Percentiles rank a stretch among this genome's conserved stretches.
Evolutionary conservation across 2,329 filamentous ascomycete genomes (phyloP).

Genomic region (Nannizziopsis arthrosporioides): DNA sequence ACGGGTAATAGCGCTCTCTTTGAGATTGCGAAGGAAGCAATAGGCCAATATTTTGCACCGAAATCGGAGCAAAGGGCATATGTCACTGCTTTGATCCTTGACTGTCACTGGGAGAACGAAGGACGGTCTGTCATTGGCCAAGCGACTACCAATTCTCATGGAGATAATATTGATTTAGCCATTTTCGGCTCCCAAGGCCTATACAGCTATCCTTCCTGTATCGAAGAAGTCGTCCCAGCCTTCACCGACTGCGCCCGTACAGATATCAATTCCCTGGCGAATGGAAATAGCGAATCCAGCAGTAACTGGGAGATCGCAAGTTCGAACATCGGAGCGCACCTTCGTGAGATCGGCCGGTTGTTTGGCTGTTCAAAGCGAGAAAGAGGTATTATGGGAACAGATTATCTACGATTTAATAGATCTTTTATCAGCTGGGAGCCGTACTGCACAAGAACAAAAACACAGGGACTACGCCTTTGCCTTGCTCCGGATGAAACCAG

Average conservation of each 20-base stretch:
- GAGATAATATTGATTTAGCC: conserved; percentile 64
- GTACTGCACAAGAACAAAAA: conserved; percentile 76
- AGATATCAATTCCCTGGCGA: conserved; percentile 56
- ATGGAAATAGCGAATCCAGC: conserved; percentile 75
- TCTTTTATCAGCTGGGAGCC: conserved; percentile 72
- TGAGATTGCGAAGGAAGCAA: conserved; percentile 62
- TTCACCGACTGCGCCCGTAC: conserved; percentile 87
- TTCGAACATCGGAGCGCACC: conserved; percentile 81
- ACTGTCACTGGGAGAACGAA: conserved; percentile 72
- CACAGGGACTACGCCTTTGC: conserved; percentile 62
- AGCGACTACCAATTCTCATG: conserved; percentile 66
- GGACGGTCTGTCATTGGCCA: conserved; percentile 64
- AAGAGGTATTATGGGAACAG: conserved; percentile 79
- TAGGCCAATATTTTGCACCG: conserved; percentile 64
- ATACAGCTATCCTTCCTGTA: conserved; percentile 76
- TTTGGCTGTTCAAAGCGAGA: conserved; percentile 86
- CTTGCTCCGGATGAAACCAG: conserved; percentile 69
- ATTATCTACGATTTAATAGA: conserved; percentile 74
- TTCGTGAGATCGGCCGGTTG: conserved; percentile 82
- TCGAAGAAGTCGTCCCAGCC: conserved; percentile 81
- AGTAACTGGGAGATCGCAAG: conserved; percentile 95
- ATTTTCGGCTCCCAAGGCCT: conserved; percentile 88
- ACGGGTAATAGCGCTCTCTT: conserved; percentile 56
- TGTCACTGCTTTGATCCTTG: conserved; percentile 74
- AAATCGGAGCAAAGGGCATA: conserved; percentile 71